Evolutionary conservation across 2,329 filamentous ascomycete species (phyloP), one percentile per base, ranked within the genome.

Genomic region (Blastomyces percursus): DNA sequence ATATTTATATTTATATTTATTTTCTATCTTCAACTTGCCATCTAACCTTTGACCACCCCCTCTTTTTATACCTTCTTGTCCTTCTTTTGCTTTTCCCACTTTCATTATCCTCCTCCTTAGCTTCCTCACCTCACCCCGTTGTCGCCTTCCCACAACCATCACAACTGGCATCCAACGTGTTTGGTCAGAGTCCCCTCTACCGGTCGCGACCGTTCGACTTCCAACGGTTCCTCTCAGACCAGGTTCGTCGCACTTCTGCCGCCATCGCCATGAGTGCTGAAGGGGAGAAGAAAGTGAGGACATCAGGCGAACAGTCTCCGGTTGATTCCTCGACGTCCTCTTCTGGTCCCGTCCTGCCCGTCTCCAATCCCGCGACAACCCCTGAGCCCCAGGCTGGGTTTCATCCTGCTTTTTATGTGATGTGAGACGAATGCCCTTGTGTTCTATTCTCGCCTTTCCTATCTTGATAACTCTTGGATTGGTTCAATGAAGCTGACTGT

Each of bases 401-500:
- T 68, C 91, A 93, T 73, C 88, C 92, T 64, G 85, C 88, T n/a
- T 79, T 95, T 76, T 96, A 96, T 77, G 90, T 96, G 72, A 79
- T 78, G 83, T 86, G 77, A 73, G 74, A 66, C 9, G 11, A 42
- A 44, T 30, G 12, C 30, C 44, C 56, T 35, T 11, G 32, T n/a
- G n/a, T 54, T 35, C 21, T 42, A 48, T 35, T 30, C 44, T 30
- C 44, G 16, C n/a, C 16, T 14, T n/a, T 52, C 27, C 27, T n/a
- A 3, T 56, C 30, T 56, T 38, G 2, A 35, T 9, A 35, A 9
- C 32, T 44, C 19, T 21, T 21, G 8, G 9, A 48, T 48, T 48
- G 46, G 46, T 11, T 8, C 35, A 46, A 35, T 35, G 27, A 32
- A 42, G 32, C 35, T 60, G 27, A 60, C 32, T 40, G 44, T 19